Base-by-base conservation (phyloP, 1,284 basidiomycete genomes). In the Amylostereum areolatum region DNA sequence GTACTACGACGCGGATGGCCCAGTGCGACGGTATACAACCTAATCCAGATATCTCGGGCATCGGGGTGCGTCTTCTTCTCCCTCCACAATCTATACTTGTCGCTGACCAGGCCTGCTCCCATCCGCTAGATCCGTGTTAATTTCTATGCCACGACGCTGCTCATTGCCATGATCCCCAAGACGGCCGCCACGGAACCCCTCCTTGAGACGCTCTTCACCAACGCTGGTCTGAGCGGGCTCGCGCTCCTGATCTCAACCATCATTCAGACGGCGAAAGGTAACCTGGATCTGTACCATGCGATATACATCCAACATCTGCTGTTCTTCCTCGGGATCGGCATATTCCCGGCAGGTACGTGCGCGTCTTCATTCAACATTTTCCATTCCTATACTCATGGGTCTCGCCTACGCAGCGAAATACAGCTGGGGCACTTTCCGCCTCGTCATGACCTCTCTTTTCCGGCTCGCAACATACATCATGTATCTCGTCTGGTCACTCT, bases 71-170 rank as follows among this genome's bases (percentile, higher is more conserved):
- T n/a, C n/a, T n/a, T n/a, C n/a, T n/a, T n/a, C n/a, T n/a, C n/a
- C n/a, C n/a, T n/a, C n/a, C n/a, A n/a, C n/a, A n/a, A n/a, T n/a
- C n/a, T n/a, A n/a, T n/a, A n/a, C n/a, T n/a, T n/a, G n/a, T n/a
- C n/a, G n/a, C n/a, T n/a, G n/a, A n/a, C n/a, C n/a, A n/a, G n/a
- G n/a, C n/a, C n/a, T n/a, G n/a, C n/a, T n/a, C n/a, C n/a, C n/a
- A n/a, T n/a, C n/a, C n/a, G 8, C 27, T 27, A 55, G 54, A 41
- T 55, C 36, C 52, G 54, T 12, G 5, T 55, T 40, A 54, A 53
- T 40, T 48, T 54, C 31, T 55, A 55, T 25, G 30, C 1, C 11
- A 54, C 48, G 1, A 48, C 49, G 27, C 1, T 54, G 2, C 18
- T 55, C 7, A 42, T 51, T 5, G 46, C 54, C 1, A 1, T 44